These are phyloP conservation scores for Apium graveolens DNA, from an alignment of 129 eudicot genomes.

Conservation along the genomic window DNA sequence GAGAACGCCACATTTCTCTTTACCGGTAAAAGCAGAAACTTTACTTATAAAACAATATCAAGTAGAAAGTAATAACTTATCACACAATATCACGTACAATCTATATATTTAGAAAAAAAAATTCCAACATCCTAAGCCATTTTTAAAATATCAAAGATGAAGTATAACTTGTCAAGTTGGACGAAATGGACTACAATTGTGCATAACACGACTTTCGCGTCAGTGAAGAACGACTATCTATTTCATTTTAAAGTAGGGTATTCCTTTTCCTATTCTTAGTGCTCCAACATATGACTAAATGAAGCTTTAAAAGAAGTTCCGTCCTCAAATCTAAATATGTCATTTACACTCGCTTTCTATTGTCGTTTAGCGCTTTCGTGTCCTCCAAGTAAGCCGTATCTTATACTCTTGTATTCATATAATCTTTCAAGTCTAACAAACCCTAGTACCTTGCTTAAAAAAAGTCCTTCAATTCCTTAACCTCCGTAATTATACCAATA, in stretches of 20 bases:
- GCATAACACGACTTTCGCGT: not conserved
- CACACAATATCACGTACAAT: not conserved
- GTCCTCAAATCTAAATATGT: not conserved
- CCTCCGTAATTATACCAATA: not conserved
- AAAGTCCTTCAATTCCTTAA: no score
- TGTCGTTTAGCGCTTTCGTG: not conserved
- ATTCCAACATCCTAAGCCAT: not conserved
- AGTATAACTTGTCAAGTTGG: not conserved
- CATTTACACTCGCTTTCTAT: not conserved
- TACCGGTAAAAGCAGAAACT: not conserved
- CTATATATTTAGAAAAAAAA: not conserved
- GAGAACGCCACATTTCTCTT: not conserved
- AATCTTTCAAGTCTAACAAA: no score
- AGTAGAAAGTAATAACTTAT: not conserved
- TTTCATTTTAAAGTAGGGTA: not conserved
- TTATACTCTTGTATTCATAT: not conserved
- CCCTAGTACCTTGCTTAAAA: not conserved
- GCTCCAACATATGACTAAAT: not conserved
- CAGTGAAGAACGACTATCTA: not conserved
- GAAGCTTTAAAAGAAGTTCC: not conserved
- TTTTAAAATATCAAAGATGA: not conserved
- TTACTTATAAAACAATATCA: not conserved
- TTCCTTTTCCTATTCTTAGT: not conserved
- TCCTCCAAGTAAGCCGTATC: not conserved
- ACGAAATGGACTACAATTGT: not conserved